Evolutionary conservation across 2,329 filamentous ascomycete species (phyloP).

Genomic region (Penicillium corylophilum): DNA sequence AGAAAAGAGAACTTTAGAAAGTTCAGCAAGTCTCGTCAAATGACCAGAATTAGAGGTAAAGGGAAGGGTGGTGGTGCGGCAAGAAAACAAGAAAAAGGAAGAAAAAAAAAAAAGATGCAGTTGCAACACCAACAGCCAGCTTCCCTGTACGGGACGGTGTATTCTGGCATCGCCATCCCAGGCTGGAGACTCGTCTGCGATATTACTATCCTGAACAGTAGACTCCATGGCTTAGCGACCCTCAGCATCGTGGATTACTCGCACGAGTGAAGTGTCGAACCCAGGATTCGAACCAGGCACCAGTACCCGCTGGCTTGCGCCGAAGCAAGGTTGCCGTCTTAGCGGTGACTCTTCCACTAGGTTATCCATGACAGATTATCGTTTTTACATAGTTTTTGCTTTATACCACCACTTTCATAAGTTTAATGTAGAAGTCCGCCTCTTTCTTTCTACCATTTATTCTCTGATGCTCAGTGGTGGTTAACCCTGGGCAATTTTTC

Average conservation of each 20-base stretch:
- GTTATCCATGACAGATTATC: constrained; percentile 44
- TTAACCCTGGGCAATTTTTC: not conserved
- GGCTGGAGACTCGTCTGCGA: constrained; percentile 57
- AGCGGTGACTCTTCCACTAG: constrained; percentile 40
- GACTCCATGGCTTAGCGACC: constrained; percentile 54
- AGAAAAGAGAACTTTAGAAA: too few species aligned
- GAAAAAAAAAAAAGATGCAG: constrained; percentile 29
- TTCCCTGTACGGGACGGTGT: constrained; percentile 47
- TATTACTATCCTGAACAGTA: constrained; percentile 60
- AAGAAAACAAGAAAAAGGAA: constrained; percentile 14
- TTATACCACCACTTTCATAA: too few species aligned
- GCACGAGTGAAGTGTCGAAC: constrained; percentile 55
- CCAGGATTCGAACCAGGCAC: constrained; percentile 58
- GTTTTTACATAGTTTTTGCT: not conserved
- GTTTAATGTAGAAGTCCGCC: too few species aligned
- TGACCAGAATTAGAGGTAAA: not conserved
- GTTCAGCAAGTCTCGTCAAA: too few species aligned
- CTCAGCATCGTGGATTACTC: constrained; percentile 57
- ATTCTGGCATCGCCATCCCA: constrained; percentile 55
- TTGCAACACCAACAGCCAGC: constrained; percentile 38
- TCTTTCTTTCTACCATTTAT: too few species aligned
- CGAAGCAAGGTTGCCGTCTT: constrained; percentile 41
- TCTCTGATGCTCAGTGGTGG: not conserved
- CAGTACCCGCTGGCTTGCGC: constrained; percentile 36
- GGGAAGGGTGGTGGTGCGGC: not conserved